These are phyloP conservation scores for Tolypocladium inflatum DNA, from an alignment of 2,329 filamentous ascomycete genomes.

Conservation along the genomic window DNA sequence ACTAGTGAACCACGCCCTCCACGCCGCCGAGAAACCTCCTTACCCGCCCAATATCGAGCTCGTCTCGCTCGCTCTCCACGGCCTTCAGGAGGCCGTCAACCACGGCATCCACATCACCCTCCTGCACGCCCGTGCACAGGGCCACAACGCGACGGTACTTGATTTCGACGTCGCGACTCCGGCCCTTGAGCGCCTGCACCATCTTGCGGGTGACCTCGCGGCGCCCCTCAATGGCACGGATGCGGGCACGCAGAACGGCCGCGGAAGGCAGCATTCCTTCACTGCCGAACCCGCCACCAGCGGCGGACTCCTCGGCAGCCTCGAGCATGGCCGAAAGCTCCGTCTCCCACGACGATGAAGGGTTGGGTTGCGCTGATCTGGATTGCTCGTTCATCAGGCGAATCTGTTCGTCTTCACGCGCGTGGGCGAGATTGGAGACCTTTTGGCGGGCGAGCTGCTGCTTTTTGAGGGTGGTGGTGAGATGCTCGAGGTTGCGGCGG, in stretches of 20 bases:
- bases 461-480: conserved; percentile 56
- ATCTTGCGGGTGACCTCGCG: conserved; percentile 59
- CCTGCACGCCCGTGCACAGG: conserved; percentile 72
- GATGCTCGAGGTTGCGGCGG: conserved; percentile 59
- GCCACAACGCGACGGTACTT: conserved; percentile 85
- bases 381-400: conserved; percentile 32
- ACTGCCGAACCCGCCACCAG: conserved; percentile 24
- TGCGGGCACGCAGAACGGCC: conserved; percentile 53
- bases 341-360: conserved; percentile 41
- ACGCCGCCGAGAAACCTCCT: conserved; percentile 73
- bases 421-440: conserved; percentile 67
- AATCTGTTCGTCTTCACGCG: conserved; percentile 60
- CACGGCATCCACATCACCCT: conserved; percentile 69
- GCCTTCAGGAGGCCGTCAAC: conserved; percentile 74
- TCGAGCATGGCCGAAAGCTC: conserved; percentile 40
- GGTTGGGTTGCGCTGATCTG: conserved; percentile 32
- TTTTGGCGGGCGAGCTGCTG: conserved; percentile 60
- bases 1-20: conserved; percentile 47
- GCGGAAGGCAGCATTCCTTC: conserved; percentile 45
- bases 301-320: conserved; percentile 26
- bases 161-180: conserved; percentile 74
- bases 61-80: conserved; percentile 76
- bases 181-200: conserved; percentile 62
- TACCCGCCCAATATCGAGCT: conserved; percentile 67
- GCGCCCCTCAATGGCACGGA: conserved; percentile 61